phyloP scores from a whole-genome alignment of 768 basidiomycete genomes.

The Boletus reticuloceps region DNA sequence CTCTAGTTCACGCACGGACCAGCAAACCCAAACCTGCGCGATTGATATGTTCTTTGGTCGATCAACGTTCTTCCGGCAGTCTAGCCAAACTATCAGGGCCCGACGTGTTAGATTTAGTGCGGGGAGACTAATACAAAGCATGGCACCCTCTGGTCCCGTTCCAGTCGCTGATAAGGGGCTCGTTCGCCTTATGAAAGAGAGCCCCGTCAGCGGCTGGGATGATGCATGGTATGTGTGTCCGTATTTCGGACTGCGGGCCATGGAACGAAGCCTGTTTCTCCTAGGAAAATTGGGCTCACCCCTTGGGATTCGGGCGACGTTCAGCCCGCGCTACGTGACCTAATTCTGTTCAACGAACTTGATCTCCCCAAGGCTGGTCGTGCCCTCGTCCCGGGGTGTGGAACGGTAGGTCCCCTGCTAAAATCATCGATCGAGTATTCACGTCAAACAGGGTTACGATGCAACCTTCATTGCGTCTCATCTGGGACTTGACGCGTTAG shows the following conservation, averaged over 20 bases:
- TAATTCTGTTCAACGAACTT: slow-evolving; percentile 45
- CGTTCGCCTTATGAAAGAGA: slow-evolving; percentile 9
- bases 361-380: slow-evolving; percentile 42
- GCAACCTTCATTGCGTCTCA: slow-evolving; percentile 15
- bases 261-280: background rate
- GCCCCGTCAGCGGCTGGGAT: slow-evolving; percentile 18
- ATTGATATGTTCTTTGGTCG: background rate
- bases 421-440: background rate
- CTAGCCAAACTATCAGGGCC: background rate
- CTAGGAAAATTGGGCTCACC: slow-evolving; percentile 47
- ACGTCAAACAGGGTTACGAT: slow-evolving; percentile 18
- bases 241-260: background rate
- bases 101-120: background rate
- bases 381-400: slow-evolving; percentile 60
- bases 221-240: slow-evolving; percentile 13
- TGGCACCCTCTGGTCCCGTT: background rate
- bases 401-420: slow-evolving; percentile 31
- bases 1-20: slow-evolving; percentile 22
- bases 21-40: background rate
- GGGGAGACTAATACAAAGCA: background rate
- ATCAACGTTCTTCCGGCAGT: background rate
- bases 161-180: slow-evolving; percentile 2
- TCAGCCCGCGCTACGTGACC: slow-evolving; percentile 55
- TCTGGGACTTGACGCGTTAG: slow-evolving; percentile 16
- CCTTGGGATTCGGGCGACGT: slow-evolving; percentile 61